Evolutionary conservation across 768 basidiomycete genomes (phyloP).

Genomic region (Macrolepiota dolichaula): DNA sequence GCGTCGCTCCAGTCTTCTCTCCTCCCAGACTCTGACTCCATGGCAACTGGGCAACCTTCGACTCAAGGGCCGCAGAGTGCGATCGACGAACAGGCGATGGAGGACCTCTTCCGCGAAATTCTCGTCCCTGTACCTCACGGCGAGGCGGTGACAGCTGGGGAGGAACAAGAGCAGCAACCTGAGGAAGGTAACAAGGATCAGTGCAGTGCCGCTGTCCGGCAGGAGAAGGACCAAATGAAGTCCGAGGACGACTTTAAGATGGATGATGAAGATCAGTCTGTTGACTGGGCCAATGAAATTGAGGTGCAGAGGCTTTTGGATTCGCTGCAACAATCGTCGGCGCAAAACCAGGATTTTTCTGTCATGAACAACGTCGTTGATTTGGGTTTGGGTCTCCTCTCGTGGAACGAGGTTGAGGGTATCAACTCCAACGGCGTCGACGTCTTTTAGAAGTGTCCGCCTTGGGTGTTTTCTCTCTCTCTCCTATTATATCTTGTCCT

Average conservation of each 20-base stretch:
- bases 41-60: slow-evolving; percentile 19
- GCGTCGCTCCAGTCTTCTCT: slow-evolving; percentile 19
- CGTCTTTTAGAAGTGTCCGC: slow-evolving; percentile 9
- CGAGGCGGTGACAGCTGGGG: slow-evolving; percentile 22
- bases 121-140: slow-evolving; percentile 47
- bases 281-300: slow-evolving; percentile 39
- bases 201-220: slow-evolving; percentile 18
- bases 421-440: slow-evolving; percentile 15
- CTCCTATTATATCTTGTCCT: neutral
- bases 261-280: slow-evolving; percentile 15
- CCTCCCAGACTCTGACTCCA: slow-evolving; percentile 18
- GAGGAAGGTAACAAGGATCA: slow-evolving; percentile 1
- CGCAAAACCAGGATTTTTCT: slow-evolving; percentile 19
- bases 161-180: slow-evolving; percentile 17
- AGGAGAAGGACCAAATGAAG: slow-evolving; percentile 13
- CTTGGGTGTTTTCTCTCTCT: neutral
- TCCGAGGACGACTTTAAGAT: slow-evolving; percentile 18
- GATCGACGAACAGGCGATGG: slow-evolving; percentile 65
- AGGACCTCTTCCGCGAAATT: slow-evolving; percentile 68
- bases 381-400: slow-evolving; percentile 1
- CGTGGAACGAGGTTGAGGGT: slow-evolving; percentile 15
- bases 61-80: slow-evolving; percentile 43
- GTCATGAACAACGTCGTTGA: neutral
- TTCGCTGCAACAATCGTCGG: slow-evolving; percentile 23
- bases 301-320: slow-evolving; percentile 64